A percentile compares a stretch with the other conserved stretches of the same genome.
Conservation (phyloP, 352 stramenopile species). For the Phytopythium boreale region DNA sequence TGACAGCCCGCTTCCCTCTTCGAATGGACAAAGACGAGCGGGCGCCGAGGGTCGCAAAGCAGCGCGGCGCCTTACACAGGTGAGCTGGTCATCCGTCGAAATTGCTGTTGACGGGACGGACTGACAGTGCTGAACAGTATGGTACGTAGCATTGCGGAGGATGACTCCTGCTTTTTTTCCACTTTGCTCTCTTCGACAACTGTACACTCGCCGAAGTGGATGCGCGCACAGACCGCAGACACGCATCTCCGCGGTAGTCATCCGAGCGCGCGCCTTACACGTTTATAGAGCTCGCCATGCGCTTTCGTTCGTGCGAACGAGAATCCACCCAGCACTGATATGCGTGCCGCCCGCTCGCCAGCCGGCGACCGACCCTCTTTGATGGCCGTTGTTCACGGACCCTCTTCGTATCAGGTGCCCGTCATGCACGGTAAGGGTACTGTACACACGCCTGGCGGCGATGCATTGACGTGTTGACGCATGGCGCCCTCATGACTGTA, state of each 20-base stretch:
- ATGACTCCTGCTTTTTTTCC: neutral
- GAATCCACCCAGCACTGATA: neutral
- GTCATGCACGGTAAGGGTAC: too few relatives aligned
- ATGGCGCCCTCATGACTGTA: neutral
- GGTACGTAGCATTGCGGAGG: too few relatives aligned
- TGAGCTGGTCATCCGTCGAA: too few relatives aligned
- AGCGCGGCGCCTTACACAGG: too few relatives aligned
- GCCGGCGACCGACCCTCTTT: neutral
- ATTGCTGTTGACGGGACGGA: neutral
- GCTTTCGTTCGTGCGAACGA: neutral
- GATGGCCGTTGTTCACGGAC: neutral
- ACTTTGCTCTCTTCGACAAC: neutral
- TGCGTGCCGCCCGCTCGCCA: too few relatives aligned
- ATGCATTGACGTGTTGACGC: neutral
- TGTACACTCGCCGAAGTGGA: neutral
- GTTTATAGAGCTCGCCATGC: neutral
- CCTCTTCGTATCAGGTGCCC: neutral
- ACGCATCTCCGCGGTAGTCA: neutral
- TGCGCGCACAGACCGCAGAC: neutral
- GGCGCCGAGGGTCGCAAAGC: too few relatives aligned
- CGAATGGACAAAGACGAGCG: too few relatives aligned
- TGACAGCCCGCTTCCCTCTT: neutral
- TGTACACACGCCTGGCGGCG: neutral
- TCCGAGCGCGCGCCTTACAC: neutral
- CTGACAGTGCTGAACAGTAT: too few relatives aligned